Evolutionary conservation across 208 protist species (phyloP).

Genomic region (Lotmaria passim): DNA sequence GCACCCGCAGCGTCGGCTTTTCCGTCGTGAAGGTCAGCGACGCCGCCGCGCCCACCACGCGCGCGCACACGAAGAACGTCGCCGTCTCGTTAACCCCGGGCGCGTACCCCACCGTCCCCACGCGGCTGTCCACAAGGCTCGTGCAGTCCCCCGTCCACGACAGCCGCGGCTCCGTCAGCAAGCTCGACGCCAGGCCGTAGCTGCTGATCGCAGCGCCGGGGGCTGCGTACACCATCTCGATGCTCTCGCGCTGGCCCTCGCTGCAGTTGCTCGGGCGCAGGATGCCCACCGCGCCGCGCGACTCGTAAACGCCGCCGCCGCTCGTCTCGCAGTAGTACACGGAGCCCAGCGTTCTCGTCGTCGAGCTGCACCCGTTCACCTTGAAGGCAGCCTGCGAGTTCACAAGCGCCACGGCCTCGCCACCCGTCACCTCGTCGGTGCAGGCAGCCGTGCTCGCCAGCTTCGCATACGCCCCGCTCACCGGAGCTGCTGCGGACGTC

Average conservation of each 20-base stretch:
- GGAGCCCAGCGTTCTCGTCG: slow-evolving; percentile 18
- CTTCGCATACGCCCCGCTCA: slow-evolving; percentile 34
- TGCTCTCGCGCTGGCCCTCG: slow-evolving; percentile 37
- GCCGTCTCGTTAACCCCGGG: slow-evolving; percentile 41
- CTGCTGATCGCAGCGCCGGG: slow-evolving; percentile 42
- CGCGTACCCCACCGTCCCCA: slow-evolving; percentile 43
- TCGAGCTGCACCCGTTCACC: slow-evolving; percentile 42
- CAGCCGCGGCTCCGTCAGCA: slow-evolving; percentile 40
- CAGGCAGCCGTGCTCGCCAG: slow-evolving; percentile 42
- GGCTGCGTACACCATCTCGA: slow-evolving; percentile 34
- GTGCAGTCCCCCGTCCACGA: slow-evolving; percentile 43
- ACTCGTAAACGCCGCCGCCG: slow-evolving; percentile 33
- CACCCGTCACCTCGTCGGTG: slow-evolving; percentile 36
- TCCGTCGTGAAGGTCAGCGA: slow-evolving; percentile 58
- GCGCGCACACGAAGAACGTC: slow-evolving; percentile 67
- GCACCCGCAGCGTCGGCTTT: slow-evolving; percentile 50
- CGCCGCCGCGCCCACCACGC: slow-evolving; percentile 29
- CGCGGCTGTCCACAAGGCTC: slow-evolving; percentile 15
- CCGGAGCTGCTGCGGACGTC: slow-evolving; percentile 34
- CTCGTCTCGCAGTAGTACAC: slow-evolving; percentile 74
- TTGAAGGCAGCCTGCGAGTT: slow-evolving; percentile 37
- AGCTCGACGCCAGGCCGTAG: slow-evolving; percentile 50
- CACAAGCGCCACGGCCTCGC: slow-evolving; percentile 20
- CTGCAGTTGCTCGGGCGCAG: slow-evolving; percentile 47
- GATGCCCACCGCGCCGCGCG: slow-evolving; percentile 51